Evolutionary conservation across 805 yeast genomes (phyloP).

Genomic region (Candida bentonensis): DNA sequence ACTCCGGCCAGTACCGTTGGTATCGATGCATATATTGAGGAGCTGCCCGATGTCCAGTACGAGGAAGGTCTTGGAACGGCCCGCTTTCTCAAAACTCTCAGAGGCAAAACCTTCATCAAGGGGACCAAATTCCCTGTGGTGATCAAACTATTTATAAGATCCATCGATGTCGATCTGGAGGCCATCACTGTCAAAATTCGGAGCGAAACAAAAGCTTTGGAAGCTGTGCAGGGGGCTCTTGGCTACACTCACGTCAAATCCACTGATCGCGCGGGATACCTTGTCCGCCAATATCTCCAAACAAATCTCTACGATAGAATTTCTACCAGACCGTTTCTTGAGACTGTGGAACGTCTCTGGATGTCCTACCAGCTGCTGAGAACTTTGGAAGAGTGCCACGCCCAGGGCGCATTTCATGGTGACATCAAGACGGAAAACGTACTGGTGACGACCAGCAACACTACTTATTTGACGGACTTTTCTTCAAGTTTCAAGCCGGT

Average conservation of each 20-base stretch:
- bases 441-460: conserved; percentile 75
- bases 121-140: conserved; percentile 20
- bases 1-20: conserved; percentile 91
- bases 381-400: conserved; percentile 53
- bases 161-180: conserved; percentile 21
- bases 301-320: conserved; percentile 79
- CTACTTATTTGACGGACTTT: conserved; percentile 61
- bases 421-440: conserved; percentile 87
- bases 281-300: conserved; percentile 67
- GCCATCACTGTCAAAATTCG: conserved; percentile 11
- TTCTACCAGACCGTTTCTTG: conserved; percentile 76
- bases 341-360: conserved; percentile 70
- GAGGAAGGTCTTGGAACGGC: conserved; percentile 64
- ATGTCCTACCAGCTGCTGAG: conserved; percentile 63
- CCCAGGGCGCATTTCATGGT: conserved; percentile 57
- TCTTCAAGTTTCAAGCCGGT: conserved; percentile 80
- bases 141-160: conserved; percentile 74
- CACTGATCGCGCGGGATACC: conserved; percentile 83
- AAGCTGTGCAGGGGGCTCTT: conserved; percentile 44
- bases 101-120: conserved; percentile 41
- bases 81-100: conserved; percentile 73
- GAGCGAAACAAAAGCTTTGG: conserved; percentile 27
- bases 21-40: conserved; percentile 76
- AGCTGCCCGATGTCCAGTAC: conserved; percentile 61
- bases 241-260: conserved; percentile 67